phyloP scores from a whole-genome alignment of 441 rosid genomes.

The Euphorbia corollata region DNA sequence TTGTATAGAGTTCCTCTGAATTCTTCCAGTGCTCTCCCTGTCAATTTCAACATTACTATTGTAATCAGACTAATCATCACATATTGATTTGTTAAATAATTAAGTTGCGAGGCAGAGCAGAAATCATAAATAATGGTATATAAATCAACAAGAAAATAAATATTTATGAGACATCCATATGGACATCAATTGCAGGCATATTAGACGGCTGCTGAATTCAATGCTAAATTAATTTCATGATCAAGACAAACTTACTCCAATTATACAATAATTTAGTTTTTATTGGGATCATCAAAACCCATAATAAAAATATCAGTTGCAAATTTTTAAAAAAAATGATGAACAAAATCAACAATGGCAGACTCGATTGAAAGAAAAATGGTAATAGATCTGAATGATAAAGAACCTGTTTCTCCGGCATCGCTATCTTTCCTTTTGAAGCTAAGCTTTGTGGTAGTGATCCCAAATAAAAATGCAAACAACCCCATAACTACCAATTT shows the following conservation, averaged over 20 bases:
- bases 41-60: not conserved
- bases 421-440: conserved; percentile 88
- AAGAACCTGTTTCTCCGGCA: conserved; percentile 79
- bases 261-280: no score
- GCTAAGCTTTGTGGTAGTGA: conserved; percentile 39
- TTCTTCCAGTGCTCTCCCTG: conserved; percentile 81
- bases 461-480: conserved; percentile 43
- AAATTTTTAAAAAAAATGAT: no score
- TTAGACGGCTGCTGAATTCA: not conserved
- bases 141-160: no score
- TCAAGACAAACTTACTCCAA: not conserved
- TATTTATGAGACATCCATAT: not conserved
- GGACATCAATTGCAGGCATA: not conserved
- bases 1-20: conserved; percentile 66
- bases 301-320: no score
- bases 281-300: not conserved
- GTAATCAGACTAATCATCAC: no score
- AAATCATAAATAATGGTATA: not conserved
- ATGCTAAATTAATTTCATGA: not conserved
- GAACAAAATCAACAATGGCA: not conserved
- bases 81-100: no score
- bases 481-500: conserved; percentile 35
- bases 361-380: not conserved
- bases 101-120: no score
- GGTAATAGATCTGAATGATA: not conserved